Evolutionary conservation across 768 basidiomycete genomes (phyloP).

Genomic region (Mycena venus): DNA sequence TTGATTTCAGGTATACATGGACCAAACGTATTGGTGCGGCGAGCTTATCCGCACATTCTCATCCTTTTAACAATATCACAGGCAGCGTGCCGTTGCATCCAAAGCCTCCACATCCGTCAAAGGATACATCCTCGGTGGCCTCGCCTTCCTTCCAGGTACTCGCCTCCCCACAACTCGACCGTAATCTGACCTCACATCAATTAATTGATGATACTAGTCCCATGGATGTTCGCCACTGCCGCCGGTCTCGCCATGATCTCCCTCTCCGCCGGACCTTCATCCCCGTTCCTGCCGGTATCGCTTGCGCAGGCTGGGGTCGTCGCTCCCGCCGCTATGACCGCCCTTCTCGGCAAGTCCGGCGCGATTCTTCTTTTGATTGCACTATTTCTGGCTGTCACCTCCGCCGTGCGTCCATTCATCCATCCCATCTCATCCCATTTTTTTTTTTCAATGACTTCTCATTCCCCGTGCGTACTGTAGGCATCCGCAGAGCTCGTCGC

Average conservation of each 20-base stretch:
- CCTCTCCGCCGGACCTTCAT: constrained; percentile 28
- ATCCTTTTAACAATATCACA: neutral
- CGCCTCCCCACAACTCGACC: too few relatives aligned
- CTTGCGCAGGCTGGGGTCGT: constrained; percentile 39
- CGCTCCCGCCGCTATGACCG: constrained; percentile 47
- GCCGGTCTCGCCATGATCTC: constrained; percentile 53
- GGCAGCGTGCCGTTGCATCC: constrained; percentile 51
- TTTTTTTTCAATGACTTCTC: too few relatives aligned
- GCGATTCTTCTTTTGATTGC: constrained; percentile 50
- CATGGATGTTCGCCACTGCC: constrained; percentile 58
- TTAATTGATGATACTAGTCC: constrained; percentile 36
- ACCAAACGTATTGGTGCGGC: constrained; percentile 38
- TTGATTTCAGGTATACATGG: constrained; percentile 22
- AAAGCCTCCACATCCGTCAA: constrained; percentile 44
- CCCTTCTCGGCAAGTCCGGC: constrained; percentile 50
- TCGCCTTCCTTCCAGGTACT: constrained; percentile 49
- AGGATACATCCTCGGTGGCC: constrained; percentile 50
- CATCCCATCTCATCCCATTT: too few relatives aligned
- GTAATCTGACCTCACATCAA: too few relatives aligned
- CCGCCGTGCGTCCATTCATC: constrained; percentile 33
- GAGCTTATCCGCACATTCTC: neutral
- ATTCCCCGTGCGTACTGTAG: neutral
- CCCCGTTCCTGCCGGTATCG: constrained; percentile 20
- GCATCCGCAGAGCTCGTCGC: constrained; percentile 51
- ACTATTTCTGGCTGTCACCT: constrained; percentile 52